These are phyloP conservation scores for Malassezia obtusa DNA, from an alignment of 1,284 basidiomycete genomes.

Conservation along the genomic window DNA sequence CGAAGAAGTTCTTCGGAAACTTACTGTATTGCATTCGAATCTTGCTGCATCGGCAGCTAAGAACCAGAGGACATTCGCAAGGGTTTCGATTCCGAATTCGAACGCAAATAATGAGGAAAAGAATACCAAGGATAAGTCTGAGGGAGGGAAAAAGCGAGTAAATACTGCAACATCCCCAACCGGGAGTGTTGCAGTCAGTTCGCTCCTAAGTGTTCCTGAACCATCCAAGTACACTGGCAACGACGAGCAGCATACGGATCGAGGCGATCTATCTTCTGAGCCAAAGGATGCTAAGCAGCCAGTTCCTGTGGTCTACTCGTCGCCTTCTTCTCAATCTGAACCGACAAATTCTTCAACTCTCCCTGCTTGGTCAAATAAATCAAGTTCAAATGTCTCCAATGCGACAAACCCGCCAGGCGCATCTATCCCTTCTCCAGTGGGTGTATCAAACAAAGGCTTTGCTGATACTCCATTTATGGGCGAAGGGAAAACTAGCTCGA, in stretches of 20 bases:
- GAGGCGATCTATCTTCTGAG: too few species aligned
- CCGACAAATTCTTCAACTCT: too few species aligned
- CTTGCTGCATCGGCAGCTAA: slow-evolving; percentile 53
- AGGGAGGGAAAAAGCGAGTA: too few species aligned
- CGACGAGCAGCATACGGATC: too few species aligned
- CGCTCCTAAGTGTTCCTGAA: not conserved
- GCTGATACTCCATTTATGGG: not conserved
- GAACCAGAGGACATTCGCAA: not conserved
- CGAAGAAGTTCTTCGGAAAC: slow-evolving; percentile 79
- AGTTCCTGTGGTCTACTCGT: too few species aligned
- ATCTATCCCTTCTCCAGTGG: too few species aligned
- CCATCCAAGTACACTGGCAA: not conserved
- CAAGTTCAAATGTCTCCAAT: too few species aligned
- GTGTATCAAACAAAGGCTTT: too few species aligned
- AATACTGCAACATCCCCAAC: not conserved
- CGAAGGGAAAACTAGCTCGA: not conserved
- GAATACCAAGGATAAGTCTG: not conserved
- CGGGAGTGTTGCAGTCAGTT: not conserved
- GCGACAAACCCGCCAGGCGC: too few species aligned
- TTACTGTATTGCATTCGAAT: slow-evolving; percentile 71
- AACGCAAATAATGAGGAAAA: not conserved
- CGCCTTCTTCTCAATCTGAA: too few species aligned
- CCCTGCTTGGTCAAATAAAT: too few species aligned
- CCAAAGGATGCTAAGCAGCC: too few species aligned
- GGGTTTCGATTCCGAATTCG: not conserved